A percentile compares a stretch with the other conserved stretches of the same genome.
phyloP scores from a whole-genome alignment of 768 basidiomycete species.

The Tulasnella sp. region DNA sequence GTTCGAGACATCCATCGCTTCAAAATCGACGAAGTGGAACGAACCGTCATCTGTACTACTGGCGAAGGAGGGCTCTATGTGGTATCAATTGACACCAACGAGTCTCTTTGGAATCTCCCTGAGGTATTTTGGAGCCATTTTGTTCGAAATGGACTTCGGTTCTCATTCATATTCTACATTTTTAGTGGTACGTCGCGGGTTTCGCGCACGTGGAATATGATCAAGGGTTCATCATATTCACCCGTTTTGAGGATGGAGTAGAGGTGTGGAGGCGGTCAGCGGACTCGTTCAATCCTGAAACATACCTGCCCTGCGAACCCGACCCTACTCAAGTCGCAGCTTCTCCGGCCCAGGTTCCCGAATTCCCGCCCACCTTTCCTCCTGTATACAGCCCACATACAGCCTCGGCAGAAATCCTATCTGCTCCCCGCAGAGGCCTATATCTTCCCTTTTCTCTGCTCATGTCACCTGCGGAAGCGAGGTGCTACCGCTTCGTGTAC shows the following conservation, averaged over 20 bases:
- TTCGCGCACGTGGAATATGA: slow-evolving; percentile 69
- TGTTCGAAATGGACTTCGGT: neutral
- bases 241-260: slow-evolving; percentile 43
- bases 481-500: slow-evolving; percentile 62
- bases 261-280: slow-evolving; percentile 56
- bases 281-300: slow-evolving; percentile 6
- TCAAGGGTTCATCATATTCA: slow-evolving; percentile 63
- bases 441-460: slow-evolving; percentile 60
- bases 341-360: neutral
- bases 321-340: neutral
- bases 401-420: neutral
- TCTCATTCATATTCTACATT: neutral
- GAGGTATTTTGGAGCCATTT: slow-evolving; percentile 33
- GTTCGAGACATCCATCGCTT: slow-evolving; percentile 46
- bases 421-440: slow-evolving; percentile 35
- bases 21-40: slow-evolving; percentile 61
- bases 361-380: neutral
- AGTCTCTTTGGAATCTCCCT: slow-evolving; percentile 52
- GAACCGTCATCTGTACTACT: slow-evolving; percentile 53
- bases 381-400: neutral
- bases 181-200: slow-evolving; percentile 39
- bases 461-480: slow-evolving; percentile 35
- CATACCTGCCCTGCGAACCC: slow-evolving; percentile 12
- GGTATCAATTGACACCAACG: slow-evolving; percentile 43
- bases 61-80: slow-evolving; percentile 51